Base-by-base conservation (phyloP, 345 rosid species). In the Pistacia integerrima region DNA sequence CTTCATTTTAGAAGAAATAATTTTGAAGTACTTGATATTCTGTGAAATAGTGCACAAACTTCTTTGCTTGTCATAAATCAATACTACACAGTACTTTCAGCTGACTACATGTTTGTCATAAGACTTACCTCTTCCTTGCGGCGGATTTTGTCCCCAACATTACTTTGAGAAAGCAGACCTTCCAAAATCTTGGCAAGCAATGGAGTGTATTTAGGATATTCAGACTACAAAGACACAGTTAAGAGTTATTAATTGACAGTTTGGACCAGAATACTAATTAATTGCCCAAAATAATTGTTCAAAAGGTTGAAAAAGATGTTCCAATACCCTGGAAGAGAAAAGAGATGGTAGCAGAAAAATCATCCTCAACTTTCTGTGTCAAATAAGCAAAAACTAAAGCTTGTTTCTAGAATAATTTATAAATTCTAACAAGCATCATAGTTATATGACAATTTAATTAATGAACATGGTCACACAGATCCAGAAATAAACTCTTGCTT, bases 131-230 rank as follows among this genome's bases (percentile, higher is more conserved):
- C 90, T 80, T 91, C 84, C 48, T 85, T 68, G 68, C 92, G 89
- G 74, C 41, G 76, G 76, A 88, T 80, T 88, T 90, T 92, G 86
- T 91, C 95, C 78, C 78, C 90, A 60, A 77, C 84, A 72, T 85
- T 81, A 80, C 86, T 83, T 77, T 72, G 84, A 68, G 99, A 87
- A 74, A 90, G 86, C 78, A 92, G 76, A 75, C 92, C 87, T 83
- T 96, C 97, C 88, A 93, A 84, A 79, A 93, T 89, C 91, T 94
- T 96, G 30, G 86, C 89, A 78, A 92, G 92, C 84, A 96, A 78
- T 51, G 94, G 93, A 61, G 95, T 93, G 79, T 89, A 77, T 48
- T 85, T 81, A 73, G 94, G 97, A 77, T 93, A 93, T 74, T 93
- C 98, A 63, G 88, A 84, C 99, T 96, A 90, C 88, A 80, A 86